These are phyloP conservation scores for Rhizopogon vulgaris DNA, from an alignment of 768 basidiomycete species.

Conservation along the genomic window DNA sequence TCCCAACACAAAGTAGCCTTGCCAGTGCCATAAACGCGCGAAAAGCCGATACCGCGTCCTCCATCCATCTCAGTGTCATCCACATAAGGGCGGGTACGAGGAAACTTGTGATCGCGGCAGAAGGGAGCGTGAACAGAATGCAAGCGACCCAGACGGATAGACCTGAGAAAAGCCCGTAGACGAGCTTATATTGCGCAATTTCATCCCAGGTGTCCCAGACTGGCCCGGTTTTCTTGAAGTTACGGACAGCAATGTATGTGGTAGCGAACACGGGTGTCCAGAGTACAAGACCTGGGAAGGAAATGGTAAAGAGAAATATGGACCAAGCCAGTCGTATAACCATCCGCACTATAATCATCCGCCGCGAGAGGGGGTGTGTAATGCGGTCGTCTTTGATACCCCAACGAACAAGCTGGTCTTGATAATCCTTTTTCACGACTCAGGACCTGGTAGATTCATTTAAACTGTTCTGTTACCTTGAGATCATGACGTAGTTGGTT, in stretches of 20 bases:
- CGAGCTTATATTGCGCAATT: slow-evolving; percentile 84
- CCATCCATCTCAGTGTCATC: slow-evolving; percentile 85
- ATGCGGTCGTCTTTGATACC: slow-evolving; percentile 86
- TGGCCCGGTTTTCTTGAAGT: slow-evolving; percentile 77
- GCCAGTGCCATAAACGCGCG: slow-evolving; percentile 63
- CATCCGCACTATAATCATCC: slow-evolving; percentile 57
- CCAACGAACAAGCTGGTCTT: slow-evolving; percentile 59
- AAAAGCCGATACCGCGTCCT: slow-evolving; percentile 75
- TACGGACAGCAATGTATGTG: slow-evolving; percentile 63
- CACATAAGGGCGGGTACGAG: slow-evolving; percentile 77
- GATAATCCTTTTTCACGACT: slow-evolving; percentile 49
- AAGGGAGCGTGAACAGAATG: slow-evolving; percentile 54
- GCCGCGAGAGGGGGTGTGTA: slow-evolving; percentile 52
- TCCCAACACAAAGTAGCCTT: slow-evolving; percentile 59
- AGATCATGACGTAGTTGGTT: slow-evolving; percentile 44
- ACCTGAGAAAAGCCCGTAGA: slow-evolving; percentile 75
- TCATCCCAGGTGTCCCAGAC: slow-evolving; percentile 87
- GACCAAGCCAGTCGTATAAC: slow-evolving; percentile 61
- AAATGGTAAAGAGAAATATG: slow-evolving; percentile 53
- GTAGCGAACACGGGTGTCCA: slow-evolving; percentile 78
- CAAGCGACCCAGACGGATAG: slow-evolving; percentile 56
- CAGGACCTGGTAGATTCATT: neutral
- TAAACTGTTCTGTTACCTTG: slow-evolving; percentile 37
- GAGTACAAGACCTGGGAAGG: slow-evolving; percentile 70
- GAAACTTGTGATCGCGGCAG: slow-evolving; percentile 50